phyloP scores from a whole-genome alignment of 2,329 filamentous ascomycete genomes.

The Sporothrix mexicana region DNA sequence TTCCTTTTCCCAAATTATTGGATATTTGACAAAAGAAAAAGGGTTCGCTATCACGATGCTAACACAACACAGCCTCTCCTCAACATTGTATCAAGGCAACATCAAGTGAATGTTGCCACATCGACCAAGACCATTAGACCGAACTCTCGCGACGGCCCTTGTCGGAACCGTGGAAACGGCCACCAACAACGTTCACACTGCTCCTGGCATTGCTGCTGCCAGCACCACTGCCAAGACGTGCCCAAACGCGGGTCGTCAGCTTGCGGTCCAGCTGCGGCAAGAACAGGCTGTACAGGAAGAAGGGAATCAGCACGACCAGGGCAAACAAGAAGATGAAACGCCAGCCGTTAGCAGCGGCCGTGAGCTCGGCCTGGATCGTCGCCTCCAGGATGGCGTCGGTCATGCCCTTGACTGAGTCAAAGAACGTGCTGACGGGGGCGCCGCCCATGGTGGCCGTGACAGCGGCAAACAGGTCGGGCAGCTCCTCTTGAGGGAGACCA shows the following conservation, averaged over 20 bases:
- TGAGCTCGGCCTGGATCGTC: not conserved
- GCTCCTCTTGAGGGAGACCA: not conserved
- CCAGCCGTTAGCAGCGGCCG: not conserved
- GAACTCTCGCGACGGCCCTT: not conserved
- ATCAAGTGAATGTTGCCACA: not conserved
- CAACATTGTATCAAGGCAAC: not conserved
- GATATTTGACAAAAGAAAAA: too few relatives aligned
- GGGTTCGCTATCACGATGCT: too few relatives aligned
- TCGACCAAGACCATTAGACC: not conserved
- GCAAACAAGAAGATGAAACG: not conserved
- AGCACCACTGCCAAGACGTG: not conserved
- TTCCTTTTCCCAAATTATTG: too few relatives aligned
- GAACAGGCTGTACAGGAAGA: conserved; percentile 1
- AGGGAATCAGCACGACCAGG: not conserved
- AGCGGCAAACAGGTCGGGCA: not conserved
- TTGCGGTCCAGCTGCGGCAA: conserved; percentile 8
- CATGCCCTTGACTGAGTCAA: not conserved
- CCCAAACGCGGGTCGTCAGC: not conserved
- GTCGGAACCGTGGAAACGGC: not conserved
- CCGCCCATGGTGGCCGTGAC: not conserved
- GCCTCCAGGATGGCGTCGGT: not conserved
- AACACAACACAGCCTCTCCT: not conserved
- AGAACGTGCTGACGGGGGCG: not conserved
- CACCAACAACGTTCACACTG: not conserved
- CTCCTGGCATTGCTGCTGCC: not conserved